phyloP scores from a whole-genome alignment of 805 yeast species.

The Blastobotrys americana region DNA sequence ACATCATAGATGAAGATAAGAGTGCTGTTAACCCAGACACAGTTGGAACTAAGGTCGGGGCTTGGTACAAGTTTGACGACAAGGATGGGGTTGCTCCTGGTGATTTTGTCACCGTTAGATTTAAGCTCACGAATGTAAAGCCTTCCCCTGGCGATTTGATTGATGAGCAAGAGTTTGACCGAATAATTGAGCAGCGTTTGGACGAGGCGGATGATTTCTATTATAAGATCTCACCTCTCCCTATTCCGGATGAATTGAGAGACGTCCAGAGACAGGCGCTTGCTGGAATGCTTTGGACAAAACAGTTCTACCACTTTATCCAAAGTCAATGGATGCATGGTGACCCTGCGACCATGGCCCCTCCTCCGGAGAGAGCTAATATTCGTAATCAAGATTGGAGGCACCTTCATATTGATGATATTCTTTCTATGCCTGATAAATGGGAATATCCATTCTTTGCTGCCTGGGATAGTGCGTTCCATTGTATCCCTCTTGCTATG shows the following conservation, averaged over 20 bases:
- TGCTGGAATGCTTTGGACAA: slow-evolving; percentile 90
- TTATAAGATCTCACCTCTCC: slow-evolving; percentile 81
- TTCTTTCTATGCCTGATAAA: slow-evolving; percentile 84
- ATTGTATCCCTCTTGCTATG: slow-evolving; percentile 87
- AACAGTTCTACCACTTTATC: slow-evolving; percentile 81
- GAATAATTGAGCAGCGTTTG: slow-evolving; percentile 58
- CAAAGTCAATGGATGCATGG: slow-evolving; percentile 84
- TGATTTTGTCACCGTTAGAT: slow-evolving; percentile 78
- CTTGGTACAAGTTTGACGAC: slow-evolving; percentile 72
- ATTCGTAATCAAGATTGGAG: slow-evolving; percentile 89
- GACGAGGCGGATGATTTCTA: slow-evolving; percentile 91
- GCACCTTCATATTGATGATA: slow-evolving; percentile 80
- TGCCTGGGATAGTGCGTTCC: slow-evolving; percentile 96
- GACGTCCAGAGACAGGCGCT: slow-evolving; percentile 88
- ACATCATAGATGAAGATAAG: slow-evolving; percentile 52
- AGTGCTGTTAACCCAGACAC: slow-evolving; percentile 62
- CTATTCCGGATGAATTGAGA: slow-evolving; percentile 70
- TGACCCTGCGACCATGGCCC: slow-evolving; percentile 64
- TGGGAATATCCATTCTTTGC: slow-evolving; percentile 97
- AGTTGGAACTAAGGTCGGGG: slow-evolving; percentile 77
- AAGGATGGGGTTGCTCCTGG: slow-evolving; percentile 78
- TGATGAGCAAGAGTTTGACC: slow-evolving; percentile 64
- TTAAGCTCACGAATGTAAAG: slow-evolving; percentile 49
- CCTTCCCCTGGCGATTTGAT: slow-evolving; percentile 23
- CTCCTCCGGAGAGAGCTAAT: slow-evolving; percentile 71